Percentiles rank a stretch among this genome's conserved stretches.
Conservation (phyloP, 2,329 filamentous ascomycete genomes). For the Ascochyta clinopodiicola region DNA sequence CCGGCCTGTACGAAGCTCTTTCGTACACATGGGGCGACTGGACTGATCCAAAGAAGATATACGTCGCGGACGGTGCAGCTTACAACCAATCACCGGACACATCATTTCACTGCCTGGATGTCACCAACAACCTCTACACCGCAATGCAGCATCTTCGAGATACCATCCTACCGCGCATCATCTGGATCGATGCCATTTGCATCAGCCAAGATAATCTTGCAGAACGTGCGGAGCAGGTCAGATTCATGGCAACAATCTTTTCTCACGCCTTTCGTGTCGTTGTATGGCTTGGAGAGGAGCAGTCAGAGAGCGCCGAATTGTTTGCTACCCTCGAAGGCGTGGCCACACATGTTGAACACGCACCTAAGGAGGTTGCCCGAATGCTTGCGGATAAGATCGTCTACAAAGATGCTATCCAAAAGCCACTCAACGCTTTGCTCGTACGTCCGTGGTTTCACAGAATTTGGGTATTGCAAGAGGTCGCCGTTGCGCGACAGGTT, state of each 20-base stretch:
- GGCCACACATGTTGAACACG: no score
- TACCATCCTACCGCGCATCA: background rate
- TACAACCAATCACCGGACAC: no score
- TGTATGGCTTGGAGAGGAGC: slow-evolving; percentile 15
- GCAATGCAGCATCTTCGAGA: background rate
- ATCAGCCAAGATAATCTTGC: slow-evolving; percentile 18
- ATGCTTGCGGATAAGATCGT: no score
- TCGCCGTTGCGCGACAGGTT: background rate
- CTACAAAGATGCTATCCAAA: no score
- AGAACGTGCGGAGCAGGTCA: slow-evolving; percentile 15
- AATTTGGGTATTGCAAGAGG: background rate
- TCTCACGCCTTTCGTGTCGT: slow-evolving; percentile 4
- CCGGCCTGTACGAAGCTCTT: slow-evolving; percentile 1
- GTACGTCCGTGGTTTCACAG: background rate
- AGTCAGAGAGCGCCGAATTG: background rate
- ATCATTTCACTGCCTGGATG: background rate
- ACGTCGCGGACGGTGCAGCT: background rate
- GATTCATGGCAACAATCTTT: slow-evolving; percentile 22
- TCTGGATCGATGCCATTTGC: slow-evolving; percentile 24
- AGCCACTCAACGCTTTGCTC: no score
- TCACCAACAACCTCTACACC: background rate
- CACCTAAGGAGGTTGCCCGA: no score
- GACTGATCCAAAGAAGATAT: background rate
- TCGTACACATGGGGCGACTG: slow-evolving; percentile 6
- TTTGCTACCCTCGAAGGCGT: background rate